Conservation (phyloP, 768 basidiomycete species). For the Filobasidium floriforme region DNA sequence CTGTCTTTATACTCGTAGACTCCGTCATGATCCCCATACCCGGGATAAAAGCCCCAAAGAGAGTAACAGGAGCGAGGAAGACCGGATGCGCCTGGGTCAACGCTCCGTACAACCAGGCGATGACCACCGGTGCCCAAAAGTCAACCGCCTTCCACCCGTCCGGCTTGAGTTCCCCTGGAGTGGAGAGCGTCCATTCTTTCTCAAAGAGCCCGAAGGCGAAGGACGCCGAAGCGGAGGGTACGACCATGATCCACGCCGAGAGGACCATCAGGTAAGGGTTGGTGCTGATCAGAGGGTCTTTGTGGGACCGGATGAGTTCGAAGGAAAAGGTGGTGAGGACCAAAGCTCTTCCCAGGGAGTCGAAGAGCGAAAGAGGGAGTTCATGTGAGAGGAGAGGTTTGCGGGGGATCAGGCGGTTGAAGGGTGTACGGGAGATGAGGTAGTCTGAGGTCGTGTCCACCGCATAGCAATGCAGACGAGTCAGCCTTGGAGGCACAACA, state of each 20-base stretch:
- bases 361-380: constrained; percentile 59
- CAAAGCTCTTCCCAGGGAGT: constrained; percentile 70
- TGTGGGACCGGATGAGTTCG: constrained; percentile 56
- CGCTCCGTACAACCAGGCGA: constrained; percentile 69
- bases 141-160: constrained; percentile 82
- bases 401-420: constrained; percentile 57
- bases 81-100: constrained; percentile 82
- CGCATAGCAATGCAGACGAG: background rate
- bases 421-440: constrained; percentile 36
- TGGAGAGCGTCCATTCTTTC: constrained; percentile 59
- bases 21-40: constrained; percentile 32
- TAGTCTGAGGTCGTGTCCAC: constrained; percentile 31
- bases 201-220: constrained; percentile 62
- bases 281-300: constrained; percentile 51
- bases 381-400: constrained; percentile 58
- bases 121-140: constrained; percentile 72
- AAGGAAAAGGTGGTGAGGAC: constrained; percentile 72
- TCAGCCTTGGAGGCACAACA: background rate
- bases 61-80: constrained; percentile 38
- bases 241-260: constrained; percentile 69
- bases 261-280: constrained; percentile 74
- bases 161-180: constrained; percentile 69
- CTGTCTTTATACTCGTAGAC: constrained; percentile 22
- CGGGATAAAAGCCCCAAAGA: background rate
- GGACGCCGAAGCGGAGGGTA: constrained; percentile 51